Evolutionary conservation across 2,329 filamentous ascomycete species (phyloP).

Genomic region (Epichloe uncinata): DNA sequence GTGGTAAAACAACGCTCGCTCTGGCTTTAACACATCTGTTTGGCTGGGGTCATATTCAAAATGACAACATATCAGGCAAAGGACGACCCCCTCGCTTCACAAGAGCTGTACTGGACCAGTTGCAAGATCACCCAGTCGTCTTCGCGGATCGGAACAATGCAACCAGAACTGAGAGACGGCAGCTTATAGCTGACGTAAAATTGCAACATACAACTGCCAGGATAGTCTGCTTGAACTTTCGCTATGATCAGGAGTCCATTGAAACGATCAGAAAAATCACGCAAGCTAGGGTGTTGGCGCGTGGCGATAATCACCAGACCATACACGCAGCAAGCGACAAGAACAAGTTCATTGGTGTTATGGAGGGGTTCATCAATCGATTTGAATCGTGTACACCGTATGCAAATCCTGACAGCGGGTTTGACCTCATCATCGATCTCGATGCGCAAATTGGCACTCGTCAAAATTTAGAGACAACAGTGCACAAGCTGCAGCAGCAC

Average conservation of each 20-base stretch:
- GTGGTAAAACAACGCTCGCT: slow-evolving; percentile 90
- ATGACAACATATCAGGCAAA: slow-evolving; percentile 83
- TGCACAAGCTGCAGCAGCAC: slow-evolving; percentile 55
- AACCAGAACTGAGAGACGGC: slow-evolving; percentile 71
- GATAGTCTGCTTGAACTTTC: slow-evolving; percentile 79
- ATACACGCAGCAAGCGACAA: slow-evolving; percentile 71
- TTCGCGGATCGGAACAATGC: slow-evolving; percentile 94
- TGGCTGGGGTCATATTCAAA: slow-evolving; percentile 85
- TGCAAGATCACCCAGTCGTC: slow-evolving; percentile 56
- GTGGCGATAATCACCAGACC: slow-evolving; percentile 95
- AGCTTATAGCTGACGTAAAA: slow-evolving; percentile 70
- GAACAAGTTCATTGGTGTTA: slow-evolving; percentile 71
- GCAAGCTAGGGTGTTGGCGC: slow-evolving; percentile 61
- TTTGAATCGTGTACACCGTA: slow-evolving; percentile 66
- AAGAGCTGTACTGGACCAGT: slow-evolving; percentile 49
- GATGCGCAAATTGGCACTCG: slow-evolving; percentile 67
- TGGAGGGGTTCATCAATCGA: slow-evolving; percentile 83
- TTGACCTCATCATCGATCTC: slow-evolving; percentile 75
- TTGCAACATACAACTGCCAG: slow-evolving; percentile 47
- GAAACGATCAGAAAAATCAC: slow-evolving; percentile 63
- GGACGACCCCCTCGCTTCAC: slow-evolving; percentile 71
- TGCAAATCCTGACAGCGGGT: slow-evolving; percentile 60
- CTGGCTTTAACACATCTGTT: slow-evolving; percentile 73
- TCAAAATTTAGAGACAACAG: slow-evolving; percentile 69
- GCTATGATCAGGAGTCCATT: slow-evolving; percentile 66